A percentile compares a stretch with the other conserved stretches of the same genome.
Conservation (phyloP, 2,329 filamentous ascomycete genomes). For the Fusarium concolor region DNA sequence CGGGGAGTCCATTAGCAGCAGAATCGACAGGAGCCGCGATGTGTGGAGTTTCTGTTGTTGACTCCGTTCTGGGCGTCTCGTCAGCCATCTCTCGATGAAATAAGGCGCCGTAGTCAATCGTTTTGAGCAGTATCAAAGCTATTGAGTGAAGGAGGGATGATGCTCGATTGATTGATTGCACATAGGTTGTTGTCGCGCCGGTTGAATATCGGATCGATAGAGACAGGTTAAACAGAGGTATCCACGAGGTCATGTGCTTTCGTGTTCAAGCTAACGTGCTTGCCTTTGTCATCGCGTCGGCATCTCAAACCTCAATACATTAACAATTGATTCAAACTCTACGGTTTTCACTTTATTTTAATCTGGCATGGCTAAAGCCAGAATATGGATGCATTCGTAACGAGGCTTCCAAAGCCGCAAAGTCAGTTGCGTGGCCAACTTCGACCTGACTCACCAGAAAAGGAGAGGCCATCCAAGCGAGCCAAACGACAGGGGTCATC, state of each 20-base stretch:
- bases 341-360: not conserved
- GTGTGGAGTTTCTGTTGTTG: slow-evolving; percentile 35
- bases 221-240: not conserved
- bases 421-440: slow-evolving; percentile 17
- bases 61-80: slow-evolving; percentile 40
- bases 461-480: slow-evolving; percentile 49
- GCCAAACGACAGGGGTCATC: slow-evolving; percentile 45
- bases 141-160: slow-evolving; percentile 1
- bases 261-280: slow-evolving; percentile 47
- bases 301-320: slow-evolving; percentile 3
- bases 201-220: slow-evolving; percentile 39
- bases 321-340: not conserved
- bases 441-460: slow-evolving; percentile 14
- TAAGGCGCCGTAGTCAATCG: not conserved
- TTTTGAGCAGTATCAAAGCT: slow-evolving; percentile 3
- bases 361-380: slow-evolving; percentile 19
- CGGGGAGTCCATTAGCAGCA: slow-evolving; percentile 33
- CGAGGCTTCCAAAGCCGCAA: slow-evolving; percentile 43
- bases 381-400: slow-evolving; percentile 56
- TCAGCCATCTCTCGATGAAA: slow-evolving; percentile 47
- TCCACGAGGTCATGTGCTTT: slow-evolving; percentile 53
- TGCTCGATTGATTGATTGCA: not conserved
- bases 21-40: slow-evolving; percentile 39
- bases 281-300: slow-evolving; percentile 35
- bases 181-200: slow-evolving; percentile 33